These are phyloP conservation scores for Cercospora sp. DNA, from an alignment of 2,329 filamentous ascomycete genomes.

Conservation along the genomic window DNA sequence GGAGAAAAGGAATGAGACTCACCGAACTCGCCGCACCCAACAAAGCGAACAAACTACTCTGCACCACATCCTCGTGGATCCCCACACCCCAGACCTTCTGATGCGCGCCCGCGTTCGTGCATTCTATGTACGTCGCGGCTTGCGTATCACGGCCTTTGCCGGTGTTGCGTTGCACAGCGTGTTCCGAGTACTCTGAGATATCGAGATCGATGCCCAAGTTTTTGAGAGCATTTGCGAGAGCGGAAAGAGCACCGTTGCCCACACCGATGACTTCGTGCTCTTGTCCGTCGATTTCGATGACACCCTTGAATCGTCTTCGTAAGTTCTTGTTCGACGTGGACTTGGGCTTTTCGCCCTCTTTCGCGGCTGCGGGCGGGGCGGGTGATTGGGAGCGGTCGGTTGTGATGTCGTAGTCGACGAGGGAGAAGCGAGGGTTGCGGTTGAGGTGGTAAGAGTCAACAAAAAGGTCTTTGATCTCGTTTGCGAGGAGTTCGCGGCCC, in stretches of 20 bases:
- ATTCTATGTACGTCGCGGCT: conserved; percentile 95
- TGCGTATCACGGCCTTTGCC: conserved; percentile 69
- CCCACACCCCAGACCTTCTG: conserved; percentile 86
- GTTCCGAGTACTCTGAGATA: conserved; percentile 93
- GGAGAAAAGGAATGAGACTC: conserved; percentile 47
- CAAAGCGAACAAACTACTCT: conserved; percentile 82
- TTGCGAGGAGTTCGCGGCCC: conserved; percentile 78
- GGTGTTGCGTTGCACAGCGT: conserved; percentile 62
- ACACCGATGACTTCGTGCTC: conserved; percentile 77
- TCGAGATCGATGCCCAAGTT: conserved; percentile 81
- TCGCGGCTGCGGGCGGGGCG: conserved; percentile 58
- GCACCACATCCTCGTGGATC: conserved; percentile 88
- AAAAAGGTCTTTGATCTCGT: conserved; percentile 86
- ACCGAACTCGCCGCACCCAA: conserved; percentile 84
- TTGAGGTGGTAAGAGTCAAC: conserved; percentile 83
- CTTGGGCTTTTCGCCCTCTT: conserved; percentile 44
- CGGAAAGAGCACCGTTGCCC: conserved; percentile 89
- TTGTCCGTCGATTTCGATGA: conserved; percentile 76
- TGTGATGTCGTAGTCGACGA: conserved; percentile 89
- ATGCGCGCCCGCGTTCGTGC: conserved; percentile 65
- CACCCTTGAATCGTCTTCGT: conserved; percentile 78
- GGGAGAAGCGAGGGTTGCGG: conserved; percentile 77
- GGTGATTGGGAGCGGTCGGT: conserved; percentile 79
- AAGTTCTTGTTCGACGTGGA: conserved; percentile 71
- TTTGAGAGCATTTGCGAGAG: conserved; percentile 77